These are phyloP conservation scores for Yarrowia hollandica DNA, from an alignment of 805 yeast genomes.

Conservation along the genomic window DNA sequence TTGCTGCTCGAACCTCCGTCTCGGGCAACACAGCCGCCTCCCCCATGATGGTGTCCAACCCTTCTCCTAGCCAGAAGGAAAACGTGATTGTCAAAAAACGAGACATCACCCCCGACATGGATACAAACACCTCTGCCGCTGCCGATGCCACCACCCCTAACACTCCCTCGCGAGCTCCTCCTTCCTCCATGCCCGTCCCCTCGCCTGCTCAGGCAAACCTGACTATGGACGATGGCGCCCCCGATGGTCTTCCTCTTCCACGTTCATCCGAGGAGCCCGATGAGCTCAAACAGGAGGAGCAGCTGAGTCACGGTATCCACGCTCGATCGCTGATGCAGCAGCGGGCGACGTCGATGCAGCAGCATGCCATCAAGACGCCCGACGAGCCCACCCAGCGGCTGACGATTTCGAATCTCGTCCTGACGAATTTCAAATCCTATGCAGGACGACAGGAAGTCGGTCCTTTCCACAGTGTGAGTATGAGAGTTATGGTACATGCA, in stretches of 20 bases:
- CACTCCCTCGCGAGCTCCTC: slow-evolving; percentile 10
- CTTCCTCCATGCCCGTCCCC: background rate
- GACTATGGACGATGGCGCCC: background rate
- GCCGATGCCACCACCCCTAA: background rate
- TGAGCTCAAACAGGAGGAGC: slow-evolving; percentile 2
- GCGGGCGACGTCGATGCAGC: slow-evolving; percentile 24
- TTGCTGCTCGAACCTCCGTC: background rate
- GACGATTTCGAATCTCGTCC: slow-evolving; percentile 69
- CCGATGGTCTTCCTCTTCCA: background rate
- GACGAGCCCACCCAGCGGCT: slow-evolving; percentile 48
- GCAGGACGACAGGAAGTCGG: slow-evolving; percentile 93
- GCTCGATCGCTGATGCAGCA: slow-evolving; percentile 23
- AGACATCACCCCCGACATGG: background rate
- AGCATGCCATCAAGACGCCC: slow-evolving; percentile 12
- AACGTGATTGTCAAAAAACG: slow-evolving; percentile 13
- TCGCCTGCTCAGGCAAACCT: slow-evolving; percentile 15
- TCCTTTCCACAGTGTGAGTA: slow-evolving; percentile 63
- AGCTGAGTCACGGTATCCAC: slow-evolving; percentile 16
- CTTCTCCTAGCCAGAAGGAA: slow-evolving; percentile 10
- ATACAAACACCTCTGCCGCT: background rate
- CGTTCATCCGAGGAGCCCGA: slow-evolving; percentile 3
- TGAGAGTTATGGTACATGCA: no score
- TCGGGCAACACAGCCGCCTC: background rate
- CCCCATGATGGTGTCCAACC: background rate
- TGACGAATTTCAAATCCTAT: slow-evolving; percentile 89